Evolutionary conservation across 2,329 filamentous ascomycete species (phyloP).

Genomic region (Sporothrix mexicana): DNA sequence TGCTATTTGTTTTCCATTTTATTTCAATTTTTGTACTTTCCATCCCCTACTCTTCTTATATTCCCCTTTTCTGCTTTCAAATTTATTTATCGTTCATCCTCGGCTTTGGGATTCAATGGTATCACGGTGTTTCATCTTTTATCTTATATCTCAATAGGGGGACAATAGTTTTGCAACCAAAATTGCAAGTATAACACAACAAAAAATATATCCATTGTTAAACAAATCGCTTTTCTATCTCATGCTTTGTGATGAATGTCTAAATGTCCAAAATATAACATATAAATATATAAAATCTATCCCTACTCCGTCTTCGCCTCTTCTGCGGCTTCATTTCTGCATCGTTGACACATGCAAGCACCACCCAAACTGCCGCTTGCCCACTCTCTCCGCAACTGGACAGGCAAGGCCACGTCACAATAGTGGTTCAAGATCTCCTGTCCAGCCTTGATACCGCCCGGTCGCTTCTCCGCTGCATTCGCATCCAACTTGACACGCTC

Average conservation of each 20-base stretch:
- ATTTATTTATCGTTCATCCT: not conserved
- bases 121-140: not conserved
- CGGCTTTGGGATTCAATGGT: not conserved
- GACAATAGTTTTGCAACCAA: not conserved
- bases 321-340: slow-evolving; percentile 70
- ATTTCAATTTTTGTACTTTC: not conserved
- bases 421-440: slow-evolving; percentile 95
- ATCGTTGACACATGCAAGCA: slow-evolving; percentile 84
- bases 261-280: not conserved
- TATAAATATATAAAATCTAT: not conserved
- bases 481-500: slow-evolving; percentile 55
- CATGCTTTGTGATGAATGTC: not conserved
- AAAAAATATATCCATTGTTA: slow-evolving; percentile 1
- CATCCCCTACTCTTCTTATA: slow-evolving; percentile 14
- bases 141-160: not conserved
- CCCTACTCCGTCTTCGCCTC: slow-evolving; percentile 17
- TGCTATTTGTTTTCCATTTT: not conserved
- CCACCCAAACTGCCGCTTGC: slow-evolving; percentile 86
- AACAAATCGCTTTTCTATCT: not conserved
- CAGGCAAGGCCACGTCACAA: slow-evolving; percentile 80
- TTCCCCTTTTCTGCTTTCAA: not conserved
- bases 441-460: slow-evolving; percentile 72
- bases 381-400: slow-evolving; percentile 86
- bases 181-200: not conserved
- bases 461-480: slow-evolving; percentile 33